Evolutionary conservation across 2,329 filamentous ascomycete genomes (phyloP).

Genomic region (Epicoccum nigrum): DNA sequence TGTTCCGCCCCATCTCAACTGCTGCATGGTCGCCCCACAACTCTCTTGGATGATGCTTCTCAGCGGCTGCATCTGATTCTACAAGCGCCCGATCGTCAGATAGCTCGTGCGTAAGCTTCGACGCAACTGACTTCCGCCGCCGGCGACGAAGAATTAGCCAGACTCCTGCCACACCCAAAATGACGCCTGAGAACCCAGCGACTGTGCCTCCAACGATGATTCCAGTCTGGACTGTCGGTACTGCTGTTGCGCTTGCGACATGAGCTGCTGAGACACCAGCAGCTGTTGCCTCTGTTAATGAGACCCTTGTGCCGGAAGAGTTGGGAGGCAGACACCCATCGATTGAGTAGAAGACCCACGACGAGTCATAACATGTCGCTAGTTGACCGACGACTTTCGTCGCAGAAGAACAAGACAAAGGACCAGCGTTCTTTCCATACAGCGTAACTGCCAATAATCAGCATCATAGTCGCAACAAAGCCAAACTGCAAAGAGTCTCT

Average conservation of each 20-base stretch:
- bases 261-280: conserved; percentile 8
- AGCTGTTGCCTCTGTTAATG: neutral
- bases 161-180: conserved; percentile 17
- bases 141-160: conserved; percentile 18
- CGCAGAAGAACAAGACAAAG: conserved; percentile 23
- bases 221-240: conserved; percentile 6
- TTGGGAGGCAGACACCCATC: conserved; percentile 27
- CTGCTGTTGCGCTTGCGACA: conserved; percentile 1
- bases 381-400: conserved; percentile 27
- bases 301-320: conserved; percentile 4
- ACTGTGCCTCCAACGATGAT: conserved; percentile 27
- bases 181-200: conserved; percentile 20
- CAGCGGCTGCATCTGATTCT: conserved; percentile 20
- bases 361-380: conserved; percentile 34
- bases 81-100: conserved; percentile 18
- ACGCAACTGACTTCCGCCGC: neutral
- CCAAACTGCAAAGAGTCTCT: neutral
- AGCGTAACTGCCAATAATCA: conserved; percentile 29
- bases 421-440: conserved; percentile 27
- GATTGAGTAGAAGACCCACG: conserved; percentile 39
- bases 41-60: conserved; percentile 18
- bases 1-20: conserved; percentile 34
- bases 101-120: conserved; percentile 22
- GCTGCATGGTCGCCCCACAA: conserved; percentile 26
- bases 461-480: neutral